A percentile compares a stretch with the other conserved stretches of the same genome.
Conservation (phyloP, 257 asterid species). For the Plectranthus barbatus region DNA sequence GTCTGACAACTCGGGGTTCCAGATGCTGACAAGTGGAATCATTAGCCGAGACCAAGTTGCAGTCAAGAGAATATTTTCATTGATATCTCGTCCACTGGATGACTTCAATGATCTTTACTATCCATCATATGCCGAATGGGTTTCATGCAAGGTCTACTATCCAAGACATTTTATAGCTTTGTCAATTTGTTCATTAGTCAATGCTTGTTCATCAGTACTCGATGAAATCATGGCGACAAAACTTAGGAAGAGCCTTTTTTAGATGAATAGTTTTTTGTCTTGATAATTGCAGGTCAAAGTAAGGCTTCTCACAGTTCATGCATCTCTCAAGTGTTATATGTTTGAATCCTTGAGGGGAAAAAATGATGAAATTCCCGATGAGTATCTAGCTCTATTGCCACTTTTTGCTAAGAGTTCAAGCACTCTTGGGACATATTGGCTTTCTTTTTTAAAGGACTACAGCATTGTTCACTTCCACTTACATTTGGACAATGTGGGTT, state of each 20-base stretch:
- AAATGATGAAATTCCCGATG: constrained; percentile 63
- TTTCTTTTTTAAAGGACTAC: constrained; percentile 82
- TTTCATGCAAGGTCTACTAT: constrained; percentile 82
- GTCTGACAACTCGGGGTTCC: constrained; percentile 25
- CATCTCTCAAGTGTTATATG: constrained; percentile 86
- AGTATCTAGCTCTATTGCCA: constrained; percentile 69
- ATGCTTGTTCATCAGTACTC: constrained; percentile 13
- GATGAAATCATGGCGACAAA: not conserved
- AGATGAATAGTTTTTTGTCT: constrained; percentile 17
- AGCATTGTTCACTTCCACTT: constrained; percentile 50
- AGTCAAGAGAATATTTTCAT: constrained; percentile 84
- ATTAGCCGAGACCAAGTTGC: constrained; percentile 93
- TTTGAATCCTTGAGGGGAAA: constrained; percentile 67
- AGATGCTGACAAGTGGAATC: constrained; percentile 96
- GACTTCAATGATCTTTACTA: constrained; percentile 85
- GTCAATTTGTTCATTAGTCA: constrained; percentile 2
- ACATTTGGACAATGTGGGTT: constrained; percentile 68
- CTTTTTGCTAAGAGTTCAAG: constrained; percentile 76
- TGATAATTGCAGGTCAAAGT: constrained; percentile 67
- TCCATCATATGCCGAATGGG: constrained; percentile 99
- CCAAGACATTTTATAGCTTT: not conserved
- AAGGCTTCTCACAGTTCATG: constrained; percentile 92
- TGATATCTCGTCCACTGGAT: constrained; percentile 88
- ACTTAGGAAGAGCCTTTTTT: constrained; percentile 9
- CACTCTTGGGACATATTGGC: constrained; percentile 78